Base-by-base conservation (phyloP, 2,329 filamentous ascomycete species). In the Penicillium aurantiogriseum region DNA sequence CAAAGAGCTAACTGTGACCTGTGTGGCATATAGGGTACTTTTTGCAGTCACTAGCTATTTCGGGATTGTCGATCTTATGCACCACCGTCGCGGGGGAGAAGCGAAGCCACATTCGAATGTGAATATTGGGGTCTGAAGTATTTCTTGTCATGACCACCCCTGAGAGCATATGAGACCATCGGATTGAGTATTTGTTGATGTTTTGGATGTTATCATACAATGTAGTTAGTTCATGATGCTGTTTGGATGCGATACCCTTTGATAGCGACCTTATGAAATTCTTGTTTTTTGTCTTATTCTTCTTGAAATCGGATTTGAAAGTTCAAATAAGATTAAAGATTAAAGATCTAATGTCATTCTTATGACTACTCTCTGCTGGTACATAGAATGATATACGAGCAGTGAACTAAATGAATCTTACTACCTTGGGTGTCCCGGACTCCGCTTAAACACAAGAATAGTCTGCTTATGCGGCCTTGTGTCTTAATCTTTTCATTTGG, bases 41-140 rank as follows among this genome's bases (percentile, higher is more conserved):
- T 86, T 85, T 62, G 70, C 77, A 2, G 75, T 74, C 21, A 84
- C 83, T 1, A 81, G 77, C 1, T 72, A 78, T 10, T 69, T 84
- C 48, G 77, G 81, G 4, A 72, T 75, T 3, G 63, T 83, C 29
- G 80, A 81, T 53, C 73, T 81, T 44, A 72, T 78, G 60, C 71
- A 76, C 19, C 77, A 76, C 36, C 69, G 74, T 13, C 67, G 70
- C 33, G 69, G 60, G 29, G 61, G 57, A 23, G 56, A 61, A 19
- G 60, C 59, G 27, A 64, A 69, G 52, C 58, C 63, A 17, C 62
- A 64, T 54, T 60, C 68, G 19, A 65, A 69, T 56, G 62, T 63
- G 49, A 63, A 65, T 47, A 51, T 67, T 0, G 63, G 64, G 1
- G 64, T 67, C 13, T 66, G 39, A 52, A 11, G 8, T 35, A 6